phyloP scores from a whole-genome alignment of 2,329 filamentous ascomycete species.

The Orbilia quercus region DNA sequence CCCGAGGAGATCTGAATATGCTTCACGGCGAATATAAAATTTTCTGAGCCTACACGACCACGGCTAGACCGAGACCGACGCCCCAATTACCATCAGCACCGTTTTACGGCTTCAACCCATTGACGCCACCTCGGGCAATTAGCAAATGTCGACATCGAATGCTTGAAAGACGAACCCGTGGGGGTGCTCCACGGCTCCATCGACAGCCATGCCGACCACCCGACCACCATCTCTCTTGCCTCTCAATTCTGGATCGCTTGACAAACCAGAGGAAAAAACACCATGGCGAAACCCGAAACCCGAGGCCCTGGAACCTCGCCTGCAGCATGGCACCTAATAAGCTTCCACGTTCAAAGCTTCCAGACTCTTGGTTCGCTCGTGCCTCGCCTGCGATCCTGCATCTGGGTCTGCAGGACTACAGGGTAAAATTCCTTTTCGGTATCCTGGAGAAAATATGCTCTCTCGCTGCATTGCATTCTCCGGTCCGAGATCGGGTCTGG shows the following conservation, averaged over 20 bases:
- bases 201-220: slow-evolving; percentile 6
- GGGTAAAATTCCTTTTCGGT: slow-evolving; percentile 28
- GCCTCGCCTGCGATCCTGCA: not conserved
- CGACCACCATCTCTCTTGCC: slow-evolving; percentile 7
- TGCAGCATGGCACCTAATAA: slow-evolving; percentile 31
- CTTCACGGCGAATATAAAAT: too few species aligned
- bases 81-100: too few species aligned
- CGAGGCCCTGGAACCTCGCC: slow-evolving; percentile 21
- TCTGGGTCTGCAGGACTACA: slow-evolving; percentile 17
- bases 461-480: not conserved
- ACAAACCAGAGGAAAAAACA: not conserved
- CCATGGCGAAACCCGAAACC: slow-evolving; percentile 6
- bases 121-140: too few species aligned
- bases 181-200: slow-evolving; percentile 3
- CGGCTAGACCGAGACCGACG: too few species aligned
- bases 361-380: not conserved
- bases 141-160: slow-evolving; percentile 49
- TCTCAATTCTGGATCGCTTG: slow-evolving; percentile 17
- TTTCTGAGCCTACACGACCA: too few species aligned
- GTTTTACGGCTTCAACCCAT: too few species aligned
- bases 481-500: not conserved
- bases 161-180: slow-evolving; percentile 46
- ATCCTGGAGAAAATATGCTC: too few species aligned
- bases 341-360: slow-evolving; percentile 23
- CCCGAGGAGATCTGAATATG: too few species aligned